Base-by-base conservation (phyloP, 1,284 basidiomycete genomes). In the Phellopilus nigrolimitatus region DNA sequence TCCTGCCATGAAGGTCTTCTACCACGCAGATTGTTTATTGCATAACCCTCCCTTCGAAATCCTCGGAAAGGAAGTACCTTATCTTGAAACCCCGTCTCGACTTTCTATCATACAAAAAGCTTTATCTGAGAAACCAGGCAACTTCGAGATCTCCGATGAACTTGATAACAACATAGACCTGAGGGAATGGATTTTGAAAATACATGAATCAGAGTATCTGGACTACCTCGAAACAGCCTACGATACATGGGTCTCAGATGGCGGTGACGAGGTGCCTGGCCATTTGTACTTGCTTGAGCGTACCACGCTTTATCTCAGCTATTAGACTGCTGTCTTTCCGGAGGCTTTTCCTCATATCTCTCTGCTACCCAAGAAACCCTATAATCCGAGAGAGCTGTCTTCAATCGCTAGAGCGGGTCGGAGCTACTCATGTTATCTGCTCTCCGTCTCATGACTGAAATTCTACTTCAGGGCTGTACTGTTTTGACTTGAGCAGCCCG, bases 401-500 rank as follows among this genome's bases (percentile, higher is more conserved):
- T 58, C 63, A 4, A 59, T 67, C 15, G 64, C 65, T 17, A 63
- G 61, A 61, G 63, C 65, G 47, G 67, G 66, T 64, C 8, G 49
- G 63, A 45, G 1, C 17, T n/a, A n/a, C n/a, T 36, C 13, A 31
- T 30, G 38, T 13, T 27, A 30, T 25, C 3, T n/a, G n/a, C n/a
- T n/a, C n/a, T n/a, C n/a, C n/a, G 2, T 17, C 7, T n/a, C 40
- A 17, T 36, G 19, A 15, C 33, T 15, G 24, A 31, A 27, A 17
- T 7, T 21, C 10, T 24, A n/a, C 10, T 13, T 2, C n/a, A 69
- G 70, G 68, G 4, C 57, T 62, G 38, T 67, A 66, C 56, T 68
- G 64, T 34, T 70, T 70, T 56, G 68, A 71, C 56, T 58, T 70
- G 22, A 68, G 66, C 25, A 63, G 62, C 45, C 66, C 68, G 2